Evolutionary conservation across 2,329 filamentous ascomycete genomes (phyloP), one percentile per base, ranked within the genome.

Genomic region (Colletotrichum ledebouriae): DNA sequence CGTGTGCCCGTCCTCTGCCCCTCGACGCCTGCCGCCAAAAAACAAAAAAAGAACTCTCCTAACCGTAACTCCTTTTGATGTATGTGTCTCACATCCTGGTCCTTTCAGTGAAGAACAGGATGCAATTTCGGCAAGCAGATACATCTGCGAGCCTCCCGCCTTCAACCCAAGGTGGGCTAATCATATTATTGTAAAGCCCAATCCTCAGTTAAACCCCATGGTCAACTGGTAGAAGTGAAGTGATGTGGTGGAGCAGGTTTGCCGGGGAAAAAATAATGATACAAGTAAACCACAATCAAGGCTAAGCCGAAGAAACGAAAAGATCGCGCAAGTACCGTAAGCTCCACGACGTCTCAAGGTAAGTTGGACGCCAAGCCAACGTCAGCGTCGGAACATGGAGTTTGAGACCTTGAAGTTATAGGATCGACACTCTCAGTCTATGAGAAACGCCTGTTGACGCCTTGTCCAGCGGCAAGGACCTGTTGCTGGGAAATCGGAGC

Each of bases 361-460:
- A 22, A 53, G 15, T 7, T 62, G 74, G 69, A 73, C 6, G 7
- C 9, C 29, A 29, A 29, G 29, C 9, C 29, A 29, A 29, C 47
- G 22, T 13, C n/a, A 10, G 22, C 20, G 10, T 50, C 13, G 2
- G n/a, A 11, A 13, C 22, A 12, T n/a, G 12, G 12, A 42, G 12
- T 15, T 33, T 33, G 22, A n/a, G 47, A 22, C 20, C 47, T 15
- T 50, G 10, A n/a, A 50, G 13, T 25, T 50, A 15, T 15, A 9
- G 17, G 13, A 6, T 13, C 22, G 12, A 5, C 22, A 50, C 29
- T 52, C n/a, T 29, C 49, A 15, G 11, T 73, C 78, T 87, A 89
- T 77, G 85, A 88, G 77, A 85, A 88, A 69, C 87, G 86, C 67
- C 87, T 82, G 72, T 86, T 83, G 9, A 85, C 81, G 63, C 82